These are phyloP conservation scores for Malus sylvestris DNA, from an alignment of 306 rosid genomes.

Conservation along the genomic window DNA sequence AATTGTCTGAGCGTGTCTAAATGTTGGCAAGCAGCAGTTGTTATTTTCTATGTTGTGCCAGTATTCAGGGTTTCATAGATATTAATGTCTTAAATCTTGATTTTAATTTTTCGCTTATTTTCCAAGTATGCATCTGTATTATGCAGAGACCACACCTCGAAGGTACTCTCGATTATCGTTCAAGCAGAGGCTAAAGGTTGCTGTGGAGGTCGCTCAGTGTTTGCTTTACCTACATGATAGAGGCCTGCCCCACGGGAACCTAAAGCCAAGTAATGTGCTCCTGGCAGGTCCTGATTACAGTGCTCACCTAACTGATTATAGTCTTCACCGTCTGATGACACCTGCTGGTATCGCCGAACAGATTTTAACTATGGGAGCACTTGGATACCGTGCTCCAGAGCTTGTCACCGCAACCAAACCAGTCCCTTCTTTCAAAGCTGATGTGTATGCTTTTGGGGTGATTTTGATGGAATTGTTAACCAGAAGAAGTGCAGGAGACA, in stretches of 20 bases:
- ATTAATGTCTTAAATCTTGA: conserved; percentile 8
- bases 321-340: conserved; percentile 93
- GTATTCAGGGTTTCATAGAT: neutral
- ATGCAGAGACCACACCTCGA: conserved; percentile 85
- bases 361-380: conserved; percentile 88
- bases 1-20: neutral
- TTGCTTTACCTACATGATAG: conserved; percentile 80
- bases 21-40: neutral
- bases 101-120: conserved; percentile 9
- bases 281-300: conserved; percentile 58
- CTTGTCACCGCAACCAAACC: conserved; percentile 67
- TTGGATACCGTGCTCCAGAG: conserved; percentile 92
- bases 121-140: conserved; percentile 24
- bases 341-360: conserved; percentile 85
- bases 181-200: conserved; percentile 72
- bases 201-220: conserved; percentile 73
- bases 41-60: neutral
- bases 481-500: conserved; percentile 93
- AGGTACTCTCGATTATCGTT: conserved; percentile 77
- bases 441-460: conserved; percentile 89
- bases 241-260: conserved; percentile 91
- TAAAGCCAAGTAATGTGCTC: conserved; percentile 78
- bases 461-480: conserved; percentile 87
- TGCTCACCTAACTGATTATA: conserved; percentile 65
- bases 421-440: conserved; percentile 82